These are phyloP conservation scores for Imleria badia DNA, from an alignment of 768 basidiomycete species.

Conservation along the genomic window DNA sequence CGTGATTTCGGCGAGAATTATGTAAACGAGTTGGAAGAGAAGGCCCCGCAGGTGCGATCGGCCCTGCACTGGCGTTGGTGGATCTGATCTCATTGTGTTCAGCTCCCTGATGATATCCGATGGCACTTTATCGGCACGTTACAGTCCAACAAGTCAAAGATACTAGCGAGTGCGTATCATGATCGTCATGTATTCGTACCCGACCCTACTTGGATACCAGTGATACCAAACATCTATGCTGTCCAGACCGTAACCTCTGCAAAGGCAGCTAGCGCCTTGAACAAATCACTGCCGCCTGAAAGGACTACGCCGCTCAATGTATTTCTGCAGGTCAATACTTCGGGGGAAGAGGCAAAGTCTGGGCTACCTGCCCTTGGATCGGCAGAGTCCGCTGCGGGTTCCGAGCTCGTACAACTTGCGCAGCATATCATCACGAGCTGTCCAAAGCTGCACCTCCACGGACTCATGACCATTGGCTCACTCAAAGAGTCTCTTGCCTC, in stretches of 20 bases:
- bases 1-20: slow-evolving; percentile 98
- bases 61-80: neutral
- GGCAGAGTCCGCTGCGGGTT: slow-evolving; percentile 28
- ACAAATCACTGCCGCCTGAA: slow-evolving; percentile 65
- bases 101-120: slow-evolving; percentile 86
- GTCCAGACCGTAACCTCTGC: slow-evolving; percentile 83
- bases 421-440: slow-evolving; percentile 69
- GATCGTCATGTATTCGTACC: neutral
- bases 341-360: slow-evolving; percentile 88
- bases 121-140: slow-evolving; percentile 98
- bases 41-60: slow-evolving; percentile 63
- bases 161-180: slow-evolving; percentile 64
- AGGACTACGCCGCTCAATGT: slow-evolving; percentile 68
- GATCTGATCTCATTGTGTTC: slow-evolving; percentile 13
- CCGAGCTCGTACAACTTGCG: slow-evolving; percentile 67
- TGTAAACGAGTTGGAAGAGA: slow-evolving; percentile 88
- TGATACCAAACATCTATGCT: slow-evolving; percentile 82
- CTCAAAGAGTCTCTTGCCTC: slow-evolving; percentile 61
- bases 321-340: slow-evolving; percentile 93
- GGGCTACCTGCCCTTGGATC: slow-evolving; percentile 66
- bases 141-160: slow-evolving; percentile 92
- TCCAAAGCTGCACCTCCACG: slow-evolving; percentile 72
- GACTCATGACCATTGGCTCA: slow-evolving; percentile 97
- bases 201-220: slow-evolving; percentile 38
- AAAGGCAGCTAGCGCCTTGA: slow-evolving; percentile 78